Conservation (phyloP, 1,284 basidiomycete species). For the Trichosporon sp. region DNA sequence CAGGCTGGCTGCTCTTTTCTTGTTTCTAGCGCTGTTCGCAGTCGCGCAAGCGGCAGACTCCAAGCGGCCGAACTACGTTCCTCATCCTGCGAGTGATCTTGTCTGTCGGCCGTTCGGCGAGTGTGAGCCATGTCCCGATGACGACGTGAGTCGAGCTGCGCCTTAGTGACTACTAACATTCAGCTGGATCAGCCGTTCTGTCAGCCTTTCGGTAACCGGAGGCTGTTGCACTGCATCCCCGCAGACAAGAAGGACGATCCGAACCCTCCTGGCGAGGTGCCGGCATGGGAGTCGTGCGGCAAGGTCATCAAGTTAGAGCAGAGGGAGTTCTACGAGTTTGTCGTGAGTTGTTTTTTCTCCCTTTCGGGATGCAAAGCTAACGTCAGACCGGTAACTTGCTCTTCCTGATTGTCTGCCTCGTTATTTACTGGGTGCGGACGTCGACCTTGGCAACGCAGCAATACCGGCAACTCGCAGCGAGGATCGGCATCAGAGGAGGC, state of each 20-base stretch:
- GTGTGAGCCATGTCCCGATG: slow-evolving; percentile 76
- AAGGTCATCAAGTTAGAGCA: slow-evolving; percentile 71
- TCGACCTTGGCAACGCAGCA: slow-evolving; percentile 65
- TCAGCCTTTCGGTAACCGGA: slow-evolving; percentile 82
- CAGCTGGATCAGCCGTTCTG: slow-evolving; percentile 81
- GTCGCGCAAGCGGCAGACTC: background rate
- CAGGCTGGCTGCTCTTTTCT: slow-evolving; percentile 13
- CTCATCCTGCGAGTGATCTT: slow-evolving; percentile 36
- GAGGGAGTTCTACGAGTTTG: slow-evolving; percentile 80
- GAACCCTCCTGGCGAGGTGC: slow-evolving; percentile 54
- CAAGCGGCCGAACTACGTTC: slow-evolving; percentile 28
- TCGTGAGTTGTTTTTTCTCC: slow-evolving; percentile 54
- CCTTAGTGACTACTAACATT: background rate
- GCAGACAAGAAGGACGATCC: slow-evolving; percentile 18
- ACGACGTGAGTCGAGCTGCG: slow-evolving; percentile 58
- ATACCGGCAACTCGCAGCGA: slow-evolving; percentile 72
- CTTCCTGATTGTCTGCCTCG: slow-evolving; percentile 63
- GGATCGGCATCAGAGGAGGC: slow-evolving; percentile 57
- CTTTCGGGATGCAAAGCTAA: background rate
- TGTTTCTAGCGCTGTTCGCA: slow-evolving; percentile 25
- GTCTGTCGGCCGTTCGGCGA: slow-evolving; percentile 70
- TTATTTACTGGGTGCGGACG: slow-evolving; percentile 63
- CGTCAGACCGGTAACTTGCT: slow-evolving; percentile 60
- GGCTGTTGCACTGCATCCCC: slow-evolving; percentile 72
- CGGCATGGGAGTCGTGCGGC: slow-evolving; percentile 85